Evolutionary conservation across 768 basidiomycete species (phyloP), one percentile per base, ranked within the genome.

Genomic region (Macrolepiota albuminosa): DNA sequence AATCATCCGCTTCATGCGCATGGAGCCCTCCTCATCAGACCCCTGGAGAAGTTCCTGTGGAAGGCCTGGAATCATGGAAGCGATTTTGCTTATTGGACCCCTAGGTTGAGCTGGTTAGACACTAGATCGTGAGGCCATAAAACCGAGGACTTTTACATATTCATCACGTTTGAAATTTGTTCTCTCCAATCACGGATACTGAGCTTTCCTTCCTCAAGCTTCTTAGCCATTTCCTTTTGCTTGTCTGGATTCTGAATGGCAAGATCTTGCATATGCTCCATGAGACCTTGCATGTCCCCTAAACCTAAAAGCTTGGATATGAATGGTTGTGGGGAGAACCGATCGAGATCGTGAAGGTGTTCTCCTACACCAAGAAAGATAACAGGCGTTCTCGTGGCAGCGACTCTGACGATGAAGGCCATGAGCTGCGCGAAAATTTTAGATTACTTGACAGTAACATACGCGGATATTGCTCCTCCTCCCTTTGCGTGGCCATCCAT

Each of bases 401-500:
- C 97, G 49, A 99, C 97, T 63, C 95, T 97, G 49, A 43, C 6
- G n/a, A 36, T 26, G 9, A 6, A 9, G 16, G 4, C 3, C 3
- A 37, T 56, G 10, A 45, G 33, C n/a, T 48, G 10, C 45, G 21
- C 34, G 14, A 14, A 16, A 48, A 39, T 31, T 21, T 36, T 18
- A 9, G 6, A 29, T 18, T 46, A 47, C 2, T n/a, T 21, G 7
- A 39, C 3, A 11, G n/a, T 37, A 49, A 81, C 94, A 61, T 75
- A 98, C 96, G 96, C 96, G 48, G 97, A 99, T 61, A 99, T 98
- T 34, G 97, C 97, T 26, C 97, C 97, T 72, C 97, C 97, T 58
- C 97, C 97, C 71, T 97, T 98, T 1, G 97, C 97, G 68, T 99
- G 97, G 4, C 97, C 97, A 67, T 99, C 97, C 87, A 99, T 93